These are phyloP conservation scores for Ceratobasidium sp. DNA, from an alignment of 1,284 basidiomycete species.

Conservation along the genomic window DNA sequence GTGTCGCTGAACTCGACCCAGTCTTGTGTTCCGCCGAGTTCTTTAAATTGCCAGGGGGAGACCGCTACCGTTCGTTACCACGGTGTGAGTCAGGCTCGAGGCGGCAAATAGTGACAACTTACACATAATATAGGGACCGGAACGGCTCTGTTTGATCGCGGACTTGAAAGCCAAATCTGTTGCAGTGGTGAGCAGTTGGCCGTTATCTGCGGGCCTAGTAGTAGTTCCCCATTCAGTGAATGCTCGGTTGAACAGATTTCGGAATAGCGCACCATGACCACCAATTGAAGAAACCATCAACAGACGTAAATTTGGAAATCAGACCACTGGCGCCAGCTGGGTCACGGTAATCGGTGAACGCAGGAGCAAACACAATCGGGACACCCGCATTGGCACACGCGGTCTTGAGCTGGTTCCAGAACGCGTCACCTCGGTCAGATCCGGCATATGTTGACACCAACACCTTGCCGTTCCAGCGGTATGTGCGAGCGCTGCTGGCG, in stretches of 20 bases:
- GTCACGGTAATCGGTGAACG: slow-evolving; percentile 56
- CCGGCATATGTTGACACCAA: slow-evolving; percentile 57
- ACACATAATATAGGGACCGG: slow-evolving; percentile 59
- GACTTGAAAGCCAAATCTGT: slow-evolving; percentile 55
- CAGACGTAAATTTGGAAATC: slow-evolving; percentile 55
- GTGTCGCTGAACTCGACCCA: slow-evolving; percentile 59
- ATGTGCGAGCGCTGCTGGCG: slow-evolving; percentile 52
- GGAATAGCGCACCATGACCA: slow-evolving; percentile 56
- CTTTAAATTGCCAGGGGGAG: slow-evolving; percentile 65
- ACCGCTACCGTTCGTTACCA: slow-evolving; percentile 53
- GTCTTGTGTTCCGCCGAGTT: slow-evolving; percentile 57
- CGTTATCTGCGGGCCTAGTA: slow-evolving; percentile 54
- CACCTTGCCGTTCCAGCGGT: slow-evolving; percentile 53
- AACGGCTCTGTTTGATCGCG: slow-evolving; percentile 47
- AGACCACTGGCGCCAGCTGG: slow-evolving; percentile 52
- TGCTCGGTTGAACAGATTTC: background rate
- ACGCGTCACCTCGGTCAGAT: slow-evolving; percentile 53
- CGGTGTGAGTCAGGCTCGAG: slow-evolving; percentile 46
- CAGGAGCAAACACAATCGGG: slow-evolving; percentile 55
- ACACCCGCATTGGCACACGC: slow-evolving; percentile 53
- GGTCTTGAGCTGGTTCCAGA: slow-evolving; percentile 55
- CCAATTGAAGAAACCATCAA: slow-evolving; percentile 60
- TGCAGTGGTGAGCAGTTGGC: slow-evolving; percentile 54
- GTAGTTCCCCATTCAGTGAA: background rate
- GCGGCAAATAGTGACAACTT: slow-evolving; percentile 49